Conservation (phyloP, 805 yeast genomes). For the Kazachstania bromeliacearum region DNA sequence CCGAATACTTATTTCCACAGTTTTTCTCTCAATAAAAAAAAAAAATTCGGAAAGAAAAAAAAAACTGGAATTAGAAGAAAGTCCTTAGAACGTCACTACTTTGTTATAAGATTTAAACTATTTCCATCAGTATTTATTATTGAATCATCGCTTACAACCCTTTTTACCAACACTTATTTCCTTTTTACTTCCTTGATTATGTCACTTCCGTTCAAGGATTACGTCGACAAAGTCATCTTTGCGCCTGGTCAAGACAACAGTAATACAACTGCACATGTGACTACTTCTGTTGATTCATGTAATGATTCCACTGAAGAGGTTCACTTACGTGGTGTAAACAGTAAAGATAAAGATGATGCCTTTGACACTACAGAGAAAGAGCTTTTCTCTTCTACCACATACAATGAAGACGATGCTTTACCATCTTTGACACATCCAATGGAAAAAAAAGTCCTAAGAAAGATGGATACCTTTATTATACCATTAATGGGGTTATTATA, state of each 20-base stretch:
- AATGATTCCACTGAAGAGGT: neutral
- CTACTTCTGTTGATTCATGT: neutral
- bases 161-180: no score
- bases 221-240: conserved; percentile 7
- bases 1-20: no score
- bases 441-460: conserved; percentile 30
- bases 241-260: neutral
- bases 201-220: conserved; percentile 7
- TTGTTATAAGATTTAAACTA: no score
- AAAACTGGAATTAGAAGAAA: no score
- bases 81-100: no score
- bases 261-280: neutral
- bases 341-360: neutral
- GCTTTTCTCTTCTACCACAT: conserved; percentile 12
- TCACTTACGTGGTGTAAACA: neutral
- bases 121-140: no score
- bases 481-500: conserved; percentile 37
- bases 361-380: conserved; percentile 10
- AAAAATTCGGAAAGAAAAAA: no score
- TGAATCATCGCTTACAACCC: no score
- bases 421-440: conserved; percentile 25
- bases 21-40: no score
- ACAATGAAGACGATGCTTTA: conserved; percentile 21
- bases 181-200: conserved; percentile 2
- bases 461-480: conserved; percentile 36